Percentiles rank a stretch among this genome's conserved stretches.
These are phyloP conservation scores for Zoysia pacifica DNA, from an alignment of 176 grass and related monocot genomes.

Conservation along the genomic window DNA sequence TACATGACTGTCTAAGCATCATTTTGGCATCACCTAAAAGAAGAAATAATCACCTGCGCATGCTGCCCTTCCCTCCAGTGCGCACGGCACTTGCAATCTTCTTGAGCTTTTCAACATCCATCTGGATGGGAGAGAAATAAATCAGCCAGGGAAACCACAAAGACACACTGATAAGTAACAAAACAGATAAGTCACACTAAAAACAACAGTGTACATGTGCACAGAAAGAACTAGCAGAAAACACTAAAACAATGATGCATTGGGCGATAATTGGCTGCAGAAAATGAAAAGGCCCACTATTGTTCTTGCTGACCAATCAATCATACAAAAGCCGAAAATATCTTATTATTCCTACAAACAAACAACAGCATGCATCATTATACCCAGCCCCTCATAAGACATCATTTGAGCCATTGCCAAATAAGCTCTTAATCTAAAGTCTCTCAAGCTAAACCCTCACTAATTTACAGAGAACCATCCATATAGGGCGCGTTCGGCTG, in stretches of 20 bases:
- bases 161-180: background rate
- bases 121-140: conserved; percentile 50
- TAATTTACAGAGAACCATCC: background rate
- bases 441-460: background rate
- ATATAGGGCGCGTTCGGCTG: background rate
- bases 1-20: background rate
- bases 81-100: conserved; percentile 91
- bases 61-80: conserved; percentile 86
- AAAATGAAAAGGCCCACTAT: background rate
- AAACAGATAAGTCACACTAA: background rate
- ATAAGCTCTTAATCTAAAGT: background rate
- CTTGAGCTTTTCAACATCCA: conserved; percentile 84
- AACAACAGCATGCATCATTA: background rate
- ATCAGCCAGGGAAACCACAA: conserved; percentile 2
- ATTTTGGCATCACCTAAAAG: background rate
- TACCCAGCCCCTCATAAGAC: background rate
- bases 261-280: background rate
- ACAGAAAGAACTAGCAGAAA: background rate
- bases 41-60: conserved; percentile 70
- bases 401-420: background rate
- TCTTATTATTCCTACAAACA: background rate
- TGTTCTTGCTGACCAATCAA: too few relatives aligned
- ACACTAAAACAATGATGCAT: background rate
- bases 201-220: background rate
- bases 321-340: background rate